Evolutionary conservation across 305 asterid genomes (phyloP), one percentile per base, ranked within the genome.

Genomic region (Fraxinus ornus): DNA sequence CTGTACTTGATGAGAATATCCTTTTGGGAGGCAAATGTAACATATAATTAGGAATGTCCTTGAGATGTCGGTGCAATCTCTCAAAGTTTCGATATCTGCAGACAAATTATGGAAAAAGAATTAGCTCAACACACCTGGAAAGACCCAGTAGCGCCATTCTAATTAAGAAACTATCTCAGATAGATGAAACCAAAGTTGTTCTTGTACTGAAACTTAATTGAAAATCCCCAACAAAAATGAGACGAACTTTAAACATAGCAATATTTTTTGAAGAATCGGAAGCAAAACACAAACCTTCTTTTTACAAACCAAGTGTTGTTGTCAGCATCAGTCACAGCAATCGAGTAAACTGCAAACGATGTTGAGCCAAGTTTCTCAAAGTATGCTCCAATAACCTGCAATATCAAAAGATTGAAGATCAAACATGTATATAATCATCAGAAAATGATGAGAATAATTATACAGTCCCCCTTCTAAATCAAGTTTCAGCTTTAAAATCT

Each of bases 21-120:
- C 97, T 90, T 86, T 95, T 95, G 79, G 98, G 98, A 84, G 98
- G 98, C 89, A 95, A 85, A 85, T 95, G 94, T 84, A 95, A 87
- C 5, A 95, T 91, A 83, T 92, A 95, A 86, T 95, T 95, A 74
- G 98, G 98, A 79, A 95, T 95, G 85, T 95, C 98, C 88, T 92
- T 95, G 60, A 95, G 98, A 78, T 90, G 90, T 83, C 93, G 87
- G 76, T 95, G 98, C 89, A 95, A 87, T 88, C 95, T 91, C 92
- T 95, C 98, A 86, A 95, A 95, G 85, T 93, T 95, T 24, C 98
- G 87, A 84, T 93, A 95, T 90, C 98, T 95, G 93, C 64, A 71
- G 41, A 85, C 78, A 90, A 47, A 79, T 77, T 62, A 85, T 47
- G 32, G 71, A 32, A 66, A 78, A 81, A 64, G 64, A 82, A 82